A percentile compares a stretch with the other conserved stretches of the same genome.
phyloP scores from a whole-genome alignment of 805 yeast genomes.

The Dipodascopsis tothii region DNA sequence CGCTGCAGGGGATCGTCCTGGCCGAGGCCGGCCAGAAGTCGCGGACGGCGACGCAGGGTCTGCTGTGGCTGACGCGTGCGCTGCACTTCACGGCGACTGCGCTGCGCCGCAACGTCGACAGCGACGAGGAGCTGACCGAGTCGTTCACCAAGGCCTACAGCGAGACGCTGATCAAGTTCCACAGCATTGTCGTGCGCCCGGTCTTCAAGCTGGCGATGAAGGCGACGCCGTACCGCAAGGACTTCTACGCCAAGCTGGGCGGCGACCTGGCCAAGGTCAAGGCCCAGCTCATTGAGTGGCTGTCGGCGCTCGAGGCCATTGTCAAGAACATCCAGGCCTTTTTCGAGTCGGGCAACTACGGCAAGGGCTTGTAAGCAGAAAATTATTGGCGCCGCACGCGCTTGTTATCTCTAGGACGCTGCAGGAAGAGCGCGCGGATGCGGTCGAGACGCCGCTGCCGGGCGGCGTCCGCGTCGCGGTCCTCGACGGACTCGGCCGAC shows the following conservation, averaged over 20 bases:
- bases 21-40: constrained; percentile 60
- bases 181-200: constrained; percentile 73
- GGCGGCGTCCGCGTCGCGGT: no score
- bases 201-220: constrained; percentile 83
- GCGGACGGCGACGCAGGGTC: constrained; percentile 79
- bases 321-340: constrained; percentile 68
- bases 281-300: constrained; percentile 63
- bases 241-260: constrained; percentile 76
- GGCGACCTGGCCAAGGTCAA: constrained; percentile 60
- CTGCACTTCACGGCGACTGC: constrained; percentile 86
- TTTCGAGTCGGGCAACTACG: constrained; percentile 73
- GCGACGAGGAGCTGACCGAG: constrained; percentile 56
- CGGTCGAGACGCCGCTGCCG: no score
- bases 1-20: constrained; percentile 70
- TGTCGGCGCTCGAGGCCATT: constrained; percentile 64
- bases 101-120: constrained; percentile 68
- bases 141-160: constrained; percentile 80
- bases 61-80: constrained; percentile 74
- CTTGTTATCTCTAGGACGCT: no score
- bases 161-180: constrained; percentile 74
- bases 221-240: constrained; percentile 87
- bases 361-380: constrained; percentile 62
- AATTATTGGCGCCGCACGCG: no score
- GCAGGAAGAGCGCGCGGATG: no score
- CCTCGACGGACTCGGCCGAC: no score